Evolutionary conservation across 768 basidiomycete genomes (phyloP), one percentile per base, ranked within the genome.

Genomic region (Cubamyces lactineus): DNA sequence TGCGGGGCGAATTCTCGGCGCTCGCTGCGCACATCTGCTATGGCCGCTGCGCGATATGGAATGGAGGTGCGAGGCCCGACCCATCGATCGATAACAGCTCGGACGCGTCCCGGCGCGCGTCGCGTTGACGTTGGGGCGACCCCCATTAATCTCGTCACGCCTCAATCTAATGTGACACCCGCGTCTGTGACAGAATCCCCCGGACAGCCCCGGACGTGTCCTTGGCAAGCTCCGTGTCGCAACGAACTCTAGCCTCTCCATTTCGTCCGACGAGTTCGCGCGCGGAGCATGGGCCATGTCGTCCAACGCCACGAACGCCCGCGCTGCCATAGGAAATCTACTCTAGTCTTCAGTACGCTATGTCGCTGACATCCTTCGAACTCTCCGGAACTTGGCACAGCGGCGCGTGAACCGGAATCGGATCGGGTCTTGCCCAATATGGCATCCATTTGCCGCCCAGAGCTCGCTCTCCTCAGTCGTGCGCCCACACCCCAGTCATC

Each of bases 111-210:
- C 28, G 28, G 28, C 39, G 30, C 51, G 56, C 50, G 50, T 53
- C 51, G 56, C 57, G 42, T 15, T 43, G 13, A 23, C 42, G 17
- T 45, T 43, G 57, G 38, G 40, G 26, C 19, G n/a, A 9, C 11
- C 19, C 59, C 45, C 42, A 23, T 12, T 19, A 21, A 8, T 21
- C 45, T 19, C 39, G 56, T 63, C 56, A 63, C 62, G n/a, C 43
- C 53, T 40, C 42, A 40, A 38, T 42, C 48, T 42, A 28, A 39
- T 52, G 62, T 64, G 62, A 64, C 62, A 19, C 30, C 57, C 62
- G 62, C 62, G 62, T 64, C 48, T 64, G 62, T 64, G 62, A 64
- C 62, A 63, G 23, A 41, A 24, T 16, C 17, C 26, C n/a, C 40
- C 39, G 21, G 40, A 11, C 42, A 30, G 30, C 7, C 16, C 42